Base-by-base conservation (phyloP, 805 yeast species). In the Jamesozyma rosinii region DNA sequence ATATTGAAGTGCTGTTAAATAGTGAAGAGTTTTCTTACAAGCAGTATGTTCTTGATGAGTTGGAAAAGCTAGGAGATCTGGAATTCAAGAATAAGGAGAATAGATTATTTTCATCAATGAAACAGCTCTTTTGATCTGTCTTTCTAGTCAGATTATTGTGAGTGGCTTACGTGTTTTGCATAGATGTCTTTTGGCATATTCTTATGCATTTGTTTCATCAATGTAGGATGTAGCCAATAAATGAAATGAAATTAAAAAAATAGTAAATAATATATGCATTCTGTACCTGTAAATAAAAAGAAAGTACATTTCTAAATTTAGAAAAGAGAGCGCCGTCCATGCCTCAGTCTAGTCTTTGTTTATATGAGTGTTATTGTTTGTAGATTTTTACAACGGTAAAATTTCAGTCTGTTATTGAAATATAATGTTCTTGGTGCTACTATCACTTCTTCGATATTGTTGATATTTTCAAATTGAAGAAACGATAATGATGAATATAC, bases 1-100 rank as follows among this genome's bases (percentile, higher is more conserved):
- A 58, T 44, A 49, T 53, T 4, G 63, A 58, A 38, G 36, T 52
- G 39, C 37, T 58, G 19, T 40, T 58, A 39, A 40, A 36, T 27
- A 14, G 43, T 15, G 38, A 41, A 11, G 55, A 51, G 5, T 58
- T 58, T 31, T 46, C 50, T 9, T 51, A 49, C 29, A 45, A 48
- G 32, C 35, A 50, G 1, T 51, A 48, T 32, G 38, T 52, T 4
- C 10, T 20, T 2, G 17, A 36, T 1, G 53, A 49, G 19, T 27
- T 46, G 21, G 33, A 35, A 19, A 46, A 43, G 21, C 13, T 49
- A 14, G 44, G 41, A 15, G 43, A 42, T 20, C n/a, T 43, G 10
- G 31, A 37, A 24, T 31, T 47, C 14, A 42, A 41, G n/a, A 27
- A 32, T 20, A 37, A 29, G 9, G 19, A 20, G 15, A 26, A 37